Evolutionary conservation across 108 stramenopile species (phyloP), one percentile per base, ranked within the genome.

Genomic region (Nannochloropsis gaditana): DNA sequence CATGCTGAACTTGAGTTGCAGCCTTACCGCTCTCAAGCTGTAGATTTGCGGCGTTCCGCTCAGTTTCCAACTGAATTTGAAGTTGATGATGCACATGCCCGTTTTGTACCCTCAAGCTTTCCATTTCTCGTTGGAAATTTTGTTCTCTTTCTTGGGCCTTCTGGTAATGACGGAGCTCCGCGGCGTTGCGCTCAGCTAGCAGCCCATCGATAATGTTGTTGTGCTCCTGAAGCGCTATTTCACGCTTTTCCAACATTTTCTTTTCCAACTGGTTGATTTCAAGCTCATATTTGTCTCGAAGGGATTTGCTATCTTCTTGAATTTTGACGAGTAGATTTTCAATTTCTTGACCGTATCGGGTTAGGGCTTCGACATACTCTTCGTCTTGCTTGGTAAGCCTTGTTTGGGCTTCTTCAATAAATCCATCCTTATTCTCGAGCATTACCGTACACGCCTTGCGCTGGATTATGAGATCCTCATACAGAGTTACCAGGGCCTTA

Each of bases 31-130:
- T n/a, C n/a, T 73, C 59, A 15, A 73, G 19, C 3, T 73, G 59
- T n/a, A 15, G 59, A n/a, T 73, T n/a, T n/a, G 59, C 59, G n/a
- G 59, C 59, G 59, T 73, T n/a, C n/a, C 59, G 59, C 59, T 73
- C 59, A 15, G n/a, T 73, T 73, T 73, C 59, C 59, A 73, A 73
- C 59, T n/a, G 59, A 6, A 73, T 73, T n/a, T 73, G 59, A 73
- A 73, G 59, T n/a, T 73, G 59, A n/a, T 73, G 59, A n/a, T 73
- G n/a, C 15, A n/a, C 59, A 0, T 73, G 19, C 59, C 59, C 59
- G n/a, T 73, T n/a, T n/a, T 73, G 59, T n/a, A 73, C 59, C n/a
- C 59, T 15, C 59, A 73, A 73, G 19, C 19, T n/a, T 73, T 73
- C 59, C 59, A 73, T 15, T n/a, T 73, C 59, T 15, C 59, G 59